phyloP scores from a whole-genome alignment of 148 eudicot genomes.

The Agrostemma githago region DNA sequence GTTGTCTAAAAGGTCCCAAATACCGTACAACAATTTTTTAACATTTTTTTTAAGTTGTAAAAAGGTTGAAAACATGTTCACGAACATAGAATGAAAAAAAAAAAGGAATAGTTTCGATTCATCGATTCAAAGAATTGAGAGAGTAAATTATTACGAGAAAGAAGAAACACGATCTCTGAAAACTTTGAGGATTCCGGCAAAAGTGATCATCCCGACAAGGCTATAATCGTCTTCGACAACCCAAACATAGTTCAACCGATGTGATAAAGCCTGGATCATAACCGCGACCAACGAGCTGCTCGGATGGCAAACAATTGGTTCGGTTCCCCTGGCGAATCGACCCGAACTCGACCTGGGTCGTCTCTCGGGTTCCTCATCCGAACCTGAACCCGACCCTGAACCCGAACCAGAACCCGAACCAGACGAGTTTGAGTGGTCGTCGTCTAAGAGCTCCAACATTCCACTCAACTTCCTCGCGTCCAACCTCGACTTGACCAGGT shows the following conservation, averaged over 20 bases:
- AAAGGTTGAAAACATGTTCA: background rate
- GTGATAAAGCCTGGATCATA: constrained; percentile 85
- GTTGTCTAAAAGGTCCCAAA: background rate
- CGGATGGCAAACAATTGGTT: constrained; percentile 60
- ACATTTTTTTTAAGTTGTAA: too few relatives aligned
- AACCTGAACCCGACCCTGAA: too few relatives aligned
- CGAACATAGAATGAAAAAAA: background rate
- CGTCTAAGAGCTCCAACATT: constrained; percentile 64
- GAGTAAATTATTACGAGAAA: constrained; percentile 8
- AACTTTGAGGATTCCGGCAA: constrained; percentile 57
- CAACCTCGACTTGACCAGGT: constrained; percentile 51
- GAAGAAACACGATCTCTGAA: constrained; percentile 36
- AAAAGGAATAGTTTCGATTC: background rate
- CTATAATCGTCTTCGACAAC: constrained; percentile 61
- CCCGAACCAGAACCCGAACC: constrained; percentile 23
- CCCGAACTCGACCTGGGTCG: constrained; percentile 35
- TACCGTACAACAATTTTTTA: background rate
- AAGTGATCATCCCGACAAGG: constrained; percentile 67
- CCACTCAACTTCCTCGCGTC: constrained; percentile 47
- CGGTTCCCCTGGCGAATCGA: constrained; percentile 42
- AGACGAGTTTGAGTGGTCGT: constrained; percentile 32
- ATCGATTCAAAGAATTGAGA: background rate
- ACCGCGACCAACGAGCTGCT: constrained; percentile 79
- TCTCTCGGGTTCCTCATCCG: constrained; percentile 48
- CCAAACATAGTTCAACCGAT: constrained; percentile 72